phyloP scores from a whole-genome alignment of 2,329 filamentous ascomycete genomes.

The Stromatinia cepivora region DNA sequence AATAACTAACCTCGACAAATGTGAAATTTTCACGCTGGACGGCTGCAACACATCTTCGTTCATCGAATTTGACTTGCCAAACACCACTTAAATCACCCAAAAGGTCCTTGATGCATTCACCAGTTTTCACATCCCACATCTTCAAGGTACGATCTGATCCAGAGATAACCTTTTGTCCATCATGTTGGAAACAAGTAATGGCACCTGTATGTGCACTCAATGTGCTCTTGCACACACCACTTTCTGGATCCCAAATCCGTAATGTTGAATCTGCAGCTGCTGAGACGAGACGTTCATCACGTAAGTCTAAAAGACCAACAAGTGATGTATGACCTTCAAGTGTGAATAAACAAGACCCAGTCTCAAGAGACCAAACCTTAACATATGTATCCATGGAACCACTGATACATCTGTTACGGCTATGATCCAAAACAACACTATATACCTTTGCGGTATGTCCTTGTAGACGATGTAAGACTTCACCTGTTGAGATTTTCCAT shows the following conservation, averaged over 20 bases:
- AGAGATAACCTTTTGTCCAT: conserved; percentile 93
- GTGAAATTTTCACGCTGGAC: conserved; percentile 91
- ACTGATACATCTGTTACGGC: conserved; percentile 92
- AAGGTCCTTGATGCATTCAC: conserved; percentile 89
- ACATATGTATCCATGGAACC: conserved; percentile 98
- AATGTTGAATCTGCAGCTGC: conserved; percentile 94
- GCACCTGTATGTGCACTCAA: conserved; percentile 93
- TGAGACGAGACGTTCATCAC: conserved; percentile 86
- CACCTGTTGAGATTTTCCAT: conserved; percentile 96
- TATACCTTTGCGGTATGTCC: conserved; percentile 95
- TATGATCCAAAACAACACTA: conserved; percentile 89
- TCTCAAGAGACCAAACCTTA: conserved; percentile 94
- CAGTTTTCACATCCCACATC: conserved; percentile 96
- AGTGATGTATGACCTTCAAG: conserved; percentile 91
- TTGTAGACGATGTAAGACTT: conserved; percentile 77
- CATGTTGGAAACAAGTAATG: conserved; percentile 98
- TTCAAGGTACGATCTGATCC: conserved; percentile 95
- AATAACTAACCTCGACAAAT: conserved; percentile 81
- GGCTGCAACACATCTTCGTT: conserved; percentile 89
- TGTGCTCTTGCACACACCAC: conserved; percentile 83
- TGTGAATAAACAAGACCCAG: conserved; percentile 80
- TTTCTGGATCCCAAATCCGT: conserved; percentile 95
- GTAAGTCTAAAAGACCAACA: conserved; percentile 86
- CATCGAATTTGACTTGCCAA: conserved; percentile 98
- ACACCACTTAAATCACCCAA: conserved; percentile 93